These are phyloP conservation scores for Tricholoma saponaceum DNA, from an alignment of 768 basidiomycete genomes.

Conservation along the genomic window DNA sequence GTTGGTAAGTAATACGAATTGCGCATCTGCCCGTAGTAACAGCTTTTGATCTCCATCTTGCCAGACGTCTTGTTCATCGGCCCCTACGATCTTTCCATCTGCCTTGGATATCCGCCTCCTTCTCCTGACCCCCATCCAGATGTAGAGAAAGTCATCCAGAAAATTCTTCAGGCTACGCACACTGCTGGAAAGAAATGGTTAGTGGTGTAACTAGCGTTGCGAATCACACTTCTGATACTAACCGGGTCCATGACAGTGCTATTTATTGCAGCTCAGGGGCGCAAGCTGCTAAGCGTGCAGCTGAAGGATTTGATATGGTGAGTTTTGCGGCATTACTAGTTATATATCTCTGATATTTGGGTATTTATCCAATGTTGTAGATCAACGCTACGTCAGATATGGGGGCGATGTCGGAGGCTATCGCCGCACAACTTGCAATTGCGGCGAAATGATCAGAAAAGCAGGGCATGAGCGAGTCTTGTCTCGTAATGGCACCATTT, in stretches of 20 bases:
- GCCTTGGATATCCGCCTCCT: constrained; percentile 55
- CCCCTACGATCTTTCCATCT: constrained; percentile 64
- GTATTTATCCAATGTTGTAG: background rate
- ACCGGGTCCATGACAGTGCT: constrained; percentile 7
- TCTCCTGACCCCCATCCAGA: constrained; percentile 63
- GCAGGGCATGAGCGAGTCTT: too few species aligned
- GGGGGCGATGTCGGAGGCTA: constrained; percentile 12
- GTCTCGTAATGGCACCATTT: too few species aligned
- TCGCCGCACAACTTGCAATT: constrained; percentile 9
- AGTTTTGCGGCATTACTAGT: background rate
- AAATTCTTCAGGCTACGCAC: constrained; percentile 47
- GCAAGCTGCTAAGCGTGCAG: constrained; percentile 18
- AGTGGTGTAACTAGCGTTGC: constrained; percentile 20
- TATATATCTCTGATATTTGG: background rate
- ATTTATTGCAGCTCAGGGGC: constrained; percentile 20
- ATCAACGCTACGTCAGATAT: constrained; percentile 18
- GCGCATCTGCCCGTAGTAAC: constrained; percentile 15
- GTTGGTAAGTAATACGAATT: constrained; percentile 41
- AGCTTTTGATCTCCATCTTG: background rate
- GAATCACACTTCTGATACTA: constrained; percentile 2
- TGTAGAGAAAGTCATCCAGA: constrained; percentile 56
- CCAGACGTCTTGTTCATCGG: constrained; percentile 45
- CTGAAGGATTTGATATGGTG: constrained; percentile 25
- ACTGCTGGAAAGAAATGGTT: constrained; percentile 63
- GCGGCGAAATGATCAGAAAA: constrained; percentile 1